These are phyloP conservation scores for Ophiostoma ulmi DNA, from an alignment of 2,329 filamentous ascomycete genomes.

Conservation along the genomic window DNA sequence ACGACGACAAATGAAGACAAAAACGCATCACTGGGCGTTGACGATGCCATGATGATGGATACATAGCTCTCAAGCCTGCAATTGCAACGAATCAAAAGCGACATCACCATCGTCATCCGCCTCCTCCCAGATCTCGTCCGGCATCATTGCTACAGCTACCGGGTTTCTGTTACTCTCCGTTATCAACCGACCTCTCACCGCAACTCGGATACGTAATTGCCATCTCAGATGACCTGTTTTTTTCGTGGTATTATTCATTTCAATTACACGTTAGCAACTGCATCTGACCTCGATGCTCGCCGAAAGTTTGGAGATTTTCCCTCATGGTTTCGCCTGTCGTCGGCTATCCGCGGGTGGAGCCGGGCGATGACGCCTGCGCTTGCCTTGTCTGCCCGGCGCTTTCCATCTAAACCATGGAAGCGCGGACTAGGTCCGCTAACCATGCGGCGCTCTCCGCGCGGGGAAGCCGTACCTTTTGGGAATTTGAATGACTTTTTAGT, in stretches of 20 bases:
- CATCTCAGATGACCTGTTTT: neutral
- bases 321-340: constrained; percentile 16
- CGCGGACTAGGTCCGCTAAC: constrained; percentile 7
- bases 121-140: neutral
- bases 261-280: neutral
- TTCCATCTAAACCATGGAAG: constrained; percentile 13
- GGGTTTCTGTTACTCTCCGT: neutral
- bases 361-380: constrained; percentile 6
- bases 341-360: constrained; percentile 21
- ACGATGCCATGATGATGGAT: neutral
- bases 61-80: neutral
- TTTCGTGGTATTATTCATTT: neutral
- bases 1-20: neutral
- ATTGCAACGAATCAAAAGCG: neutral
- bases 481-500: neutral
- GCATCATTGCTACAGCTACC: neutral
- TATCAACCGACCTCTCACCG: neutral
- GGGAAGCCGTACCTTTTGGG: neutral
- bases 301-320: constrained; percentile 9
- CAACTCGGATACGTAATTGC: neutral
- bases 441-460: constrained; percentile 3
- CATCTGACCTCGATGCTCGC: neutral
- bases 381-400: neutral
- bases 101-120: neutral
- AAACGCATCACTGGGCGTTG: neutral